Evolutionary conservation across 2,329 filamentous ascomycete species (phyloP), one percentile per base, ranked within the genome.

Genomic region (Botryotinia convoluta): DNA sequence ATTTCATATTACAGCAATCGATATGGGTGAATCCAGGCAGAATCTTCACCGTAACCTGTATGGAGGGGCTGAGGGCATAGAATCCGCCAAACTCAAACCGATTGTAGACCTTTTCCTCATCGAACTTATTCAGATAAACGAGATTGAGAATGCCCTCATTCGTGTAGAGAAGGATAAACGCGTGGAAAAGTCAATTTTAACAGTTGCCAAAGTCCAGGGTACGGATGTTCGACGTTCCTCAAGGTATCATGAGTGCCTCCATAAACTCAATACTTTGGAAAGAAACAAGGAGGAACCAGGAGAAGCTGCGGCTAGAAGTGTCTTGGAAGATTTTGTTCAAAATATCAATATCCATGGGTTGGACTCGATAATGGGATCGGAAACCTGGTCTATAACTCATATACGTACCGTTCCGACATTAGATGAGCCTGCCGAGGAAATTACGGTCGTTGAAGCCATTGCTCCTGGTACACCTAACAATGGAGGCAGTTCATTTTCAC

Each of bases 1-100:
- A 9, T 69, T 57, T 37, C n/a, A 42, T 20, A 42, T 69, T 9
- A 32, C 48, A 14, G 8, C 26, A 14, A 68, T 68, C 6, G 48
- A 57, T 57, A 68, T 68, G 65, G 65, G 29, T 18, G 54, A 42
- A n/a, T 57, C 39, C 29, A 35, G 35, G 54, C 48, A 57, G 3
- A 57, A 69, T 32, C 48, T 69, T n/a, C 29, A 69, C n/a, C 48
- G n/a, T 8, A 69, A 69, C 48, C 26, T 69, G n/a, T 69, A 69
- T 42, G 65, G 65, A 10, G 26, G 29, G 14, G 29, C 12, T 26
- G 37, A 42, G 12, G 18, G 37, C 3, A 32, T 16, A 22, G 54
- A 32, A 39, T 18, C 10, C 10, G 16, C 64, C 14, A 57, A 26
- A 4, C 26, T 57, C 29, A 44, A 57, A 57, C 16, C 32, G 4